phyloP scores from a whole-genome alignment of 1,139 yeast species.

The Suhomyces bokatorum region DNA sequence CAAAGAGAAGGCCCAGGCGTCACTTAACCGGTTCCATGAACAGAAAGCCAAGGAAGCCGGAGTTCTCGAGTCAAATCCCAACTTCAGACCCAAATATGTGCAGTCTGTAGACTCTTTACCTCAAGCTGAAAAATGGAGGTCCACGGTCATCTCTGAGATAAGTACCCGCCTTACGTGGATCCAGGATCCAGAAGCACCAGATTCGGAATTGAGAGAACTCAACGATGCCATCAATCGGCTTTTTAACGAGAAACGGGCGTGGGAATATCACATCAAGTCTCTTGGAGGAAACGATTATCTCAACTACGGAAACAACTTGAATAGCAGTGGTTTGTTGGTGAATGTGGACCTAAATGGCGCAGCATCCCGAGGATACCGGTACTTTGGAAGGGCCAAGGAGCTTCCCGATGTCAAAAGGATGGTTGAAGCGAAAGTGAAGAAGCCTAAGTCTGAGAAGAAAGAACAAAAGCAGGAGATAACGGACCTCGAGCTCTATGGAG shows the following conservation, averaged over 20 bases:
- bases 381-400: conserved; percentile 83
- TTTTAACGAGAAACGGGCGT: conserved; percentile 44
- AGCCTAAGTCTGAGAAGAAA: conserved; percentile 15
- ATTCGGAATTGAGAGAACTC: conserved; percentile 64
- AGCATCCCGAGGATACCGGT: conserved; percentile 54
- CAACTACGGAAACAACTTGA: conserved; percentile 17
- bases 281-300: conserved; percentile 21
- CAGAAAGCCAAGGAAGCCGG: conserved; percentile 61
- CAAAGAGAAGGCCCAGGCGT: conserved; percentile 72
- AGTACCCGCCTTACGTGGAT: conserved; percentile 60
- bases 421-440: conserved; percentile 29
- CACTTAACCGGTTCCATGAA: conserved; percentile 64
- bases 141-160: conserved; percentile 64
- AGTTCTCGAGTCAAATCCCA: conserved; percentile 57
- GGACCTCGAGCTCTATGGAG: conserved; percentile 47
- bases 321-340: conserved; percentile 26
- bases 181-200: conserved; percentile 61
- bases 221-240: conserved; percentile 39
- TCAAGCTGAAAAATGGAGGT: conserved; percentile 78
- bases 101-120: conserved; percentile 54
- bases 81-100: conserved; percentile 61
- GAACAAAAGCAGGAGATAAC: conserved; percentile 19
- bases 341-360: conserved; percentile 19
- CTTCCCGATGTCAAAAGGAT: conserved; percentile 70
- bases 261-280: conserved; percentile 71